A percentile compares a stretch with the other conserved stretches of the same genome.
These are phyloP conservation scores for Cercophora scortea DNA, from an alignment of 495 filamentous ascomycete genomes.

Conservation along the genomic window DNA sequence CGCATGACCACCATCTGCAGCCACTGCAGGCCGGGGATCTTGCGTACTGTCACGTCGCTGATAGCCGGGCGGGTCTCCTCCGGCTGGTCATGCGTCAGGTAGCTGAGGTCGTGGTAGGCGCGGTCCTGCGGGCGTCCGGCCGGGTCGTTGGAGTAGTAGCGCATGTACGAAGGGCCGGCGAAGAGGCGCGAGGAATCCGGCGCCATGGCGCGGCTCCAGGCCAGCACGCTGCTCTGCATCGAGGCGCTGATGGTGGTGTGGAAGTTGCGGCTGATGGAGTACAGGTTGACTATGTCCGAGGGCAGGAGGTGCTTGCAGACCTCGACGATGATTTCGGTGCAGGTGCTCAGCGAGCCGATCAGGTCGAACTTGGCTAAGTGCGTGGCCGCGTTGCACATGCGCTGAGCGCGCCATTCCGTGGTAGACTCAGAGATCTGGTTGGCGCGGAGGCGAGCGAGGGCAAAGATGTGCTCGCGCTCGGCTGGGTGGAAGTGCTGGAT, in stretches of 20 bases:
- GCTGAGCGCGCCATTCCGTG: background rate
- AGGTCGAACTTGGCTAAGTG: slow-evolving; percentile 33
- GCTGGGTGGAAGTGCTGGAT: too few relatives aligned
- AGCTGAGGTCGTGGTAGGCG: slow-evolving; percentile 9
- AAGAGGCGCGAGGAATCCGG: slow-evolving; percentile 42
- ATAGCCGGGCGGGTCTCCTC: background rate
- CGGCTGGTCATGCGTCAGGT: slow-evolving; percentile 4
- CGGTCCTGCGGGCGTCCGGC: slow-evolving; percentile 16
- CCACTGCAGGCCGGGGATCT: slow-evolving; percentile 21
- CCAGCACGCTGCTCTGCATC: slow-evolving; percentile 27
- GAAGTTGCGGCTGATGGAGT: slow-evolving; percentile 49
- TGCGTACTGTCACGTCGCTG: slow-evolving; percentile 7
- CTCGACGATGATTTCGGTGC: slow-evolving; percentile 41
- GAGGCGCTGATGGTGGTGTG: slow-evolving; percentile 42
- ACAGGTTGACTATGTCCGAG: slow-evolving; percentile 45
- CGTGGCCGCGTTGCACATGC: background rate
- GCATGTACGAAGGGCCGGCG: slow-evolving; percentile 40
- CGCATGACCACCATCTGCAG: slow-evolving; percentile 21
- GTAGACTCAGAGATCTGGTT: too few relatives aligned
- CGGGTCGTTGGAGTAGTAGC: slow-evolving; percentile 44
- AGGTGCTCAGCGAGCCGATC: slow-evolving; percentile 37
- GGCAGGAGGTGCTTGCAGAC: slow-evolving; percentile 42
- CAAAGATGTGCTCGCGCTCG: too few relatives aligned
- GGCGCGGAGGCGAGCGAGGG: too few relatives aligned
- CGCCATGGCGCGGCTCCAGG: slow-evolving; percentile 25